phyloP scores from a whole-genome alignment of 441 rosid genomes.

The Croton laevigatus region DNA sequence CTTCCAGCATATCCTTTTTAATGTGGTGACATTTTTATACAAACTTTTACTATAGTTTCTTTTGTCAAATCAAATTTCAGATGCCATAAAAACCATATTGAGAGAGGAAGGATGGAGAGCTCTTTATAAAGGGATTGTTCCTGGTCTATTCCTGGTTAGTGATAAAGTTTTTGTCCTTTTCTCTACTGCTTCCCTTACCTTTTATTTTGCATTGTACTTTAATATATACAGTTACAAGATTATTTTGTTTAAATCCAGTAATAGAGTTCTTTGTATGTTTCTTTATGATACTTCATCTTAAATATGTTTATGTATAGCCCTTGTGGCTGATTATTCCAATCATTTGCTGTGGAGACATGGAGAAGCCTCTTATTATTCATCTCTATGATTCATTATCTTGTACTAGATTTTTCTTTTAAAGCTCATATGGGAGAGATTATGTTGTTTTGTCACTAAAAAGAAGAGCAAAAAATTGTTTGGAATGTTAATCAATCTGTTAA shows the following conservation, averaged over 20 bases:
- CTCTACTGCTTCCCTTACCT: not conserved
- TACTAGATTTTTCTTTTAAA: not conserved
- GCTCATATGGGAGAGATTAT: not conserved
- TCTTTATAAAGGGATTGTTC: conserved; percentile 79
- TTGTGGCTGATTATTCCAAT: not conserved
- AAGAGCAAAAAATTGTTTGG: not conserved
- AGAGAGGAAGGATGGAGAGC: conserved; percentile 90
- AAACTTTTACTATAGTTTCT: conserved; percentile 9
- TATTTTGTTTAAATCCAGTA: not conserved
- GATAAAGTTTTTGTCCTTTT: conserved; percentile 13
- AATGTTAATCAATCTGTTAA: not conserved
- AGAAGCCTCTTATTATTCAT: conserved; percentile 15
- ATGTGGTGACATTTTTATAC: not conserved
- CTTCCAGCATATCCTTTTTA: not conserved
- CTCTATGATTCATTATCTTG: not conserved
- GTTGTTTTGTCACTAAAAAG: not conserved
- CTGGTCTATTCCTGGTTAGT: conserved; percentile 80
- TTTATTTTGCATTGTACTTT: not conserved
- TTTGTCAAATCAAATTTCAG: conserved; percentile 36
- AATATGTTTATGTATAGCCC: not conserved
- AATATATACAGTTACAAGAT: not conserved
- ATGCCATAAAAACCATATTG: conserved; percentile 83
- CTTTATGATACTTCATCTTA: not conserved
- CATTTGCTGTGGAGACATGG: not conserved
- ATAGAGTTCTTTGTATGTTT: not conserved